Percentiles rank a stretch among this genome's conserved stretches.
phyloP scores from a whole-genome alignment of 202 grass and related monocot genomes.

The Brachypodium distachyon region DNA sequence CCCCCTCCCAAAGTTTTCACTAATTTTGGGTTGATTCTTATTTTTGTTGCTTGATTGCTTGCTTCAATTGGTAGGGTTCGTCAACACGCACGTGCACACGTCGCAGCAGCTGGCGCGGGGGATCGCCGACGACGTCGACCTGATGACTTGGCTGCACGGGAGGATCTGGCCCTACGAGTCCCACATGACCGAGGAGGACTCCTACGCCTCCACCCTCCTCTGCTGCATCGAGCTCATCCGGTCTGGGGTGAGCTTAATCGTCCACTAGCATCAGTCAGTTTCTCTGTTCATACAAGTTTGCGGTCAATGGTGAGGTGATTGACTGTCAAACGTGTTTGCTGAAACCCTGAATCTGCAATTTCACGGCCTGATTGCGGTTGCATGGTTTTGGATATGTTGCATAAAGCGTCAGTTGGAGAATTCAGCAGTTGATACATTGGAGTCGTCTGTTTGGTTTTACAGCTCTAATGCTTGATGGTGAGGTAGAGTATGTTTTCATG shows the following conservation, averaged over 20 bases:
- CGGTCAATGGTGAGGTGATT: neutral
- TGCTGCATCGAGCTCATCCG: conserved; percentile 88
- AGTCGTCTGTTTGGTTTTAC: neutral
- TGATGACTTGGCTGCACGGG: conserved; percentile 80
- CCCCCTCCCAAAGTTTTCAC: neutral
- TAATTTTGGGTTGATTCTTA: neutral
- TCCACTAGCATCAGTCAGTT: neutral
- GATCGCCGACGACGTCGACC: conserved; percentile 93
- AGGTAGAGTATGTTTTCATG: neutral
- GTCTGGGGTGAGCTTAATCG: conserved; percentile 57
- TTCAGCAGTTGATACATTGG: neutral
- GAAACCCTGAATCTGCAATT: neutral
- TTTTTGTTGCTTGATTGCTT: neutral
- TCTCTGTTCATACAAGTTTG: neutral
- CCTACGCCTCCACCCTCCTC: conserved; percentile 79
- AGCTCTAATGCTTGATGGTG: neutral
- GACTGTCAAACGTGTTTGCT: neutral
- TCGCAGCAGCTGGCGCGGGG: conserved; percentile 89
- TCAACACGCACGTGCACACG: conserved; percentile 97
- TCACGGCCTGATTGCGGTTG: neutral
- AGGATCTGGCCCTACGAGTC: conserved; percentile 96
- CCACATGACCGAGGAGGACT: conserved; percentile 88
- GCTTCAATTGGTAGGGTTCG: conserved; percentile 40
- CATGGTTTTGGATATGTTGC: neutral
- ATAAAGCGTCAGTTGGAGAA: neutral